Evolutionary conservation across 2,329 filamentous ascomycete species (phyloP), one percentile per base, ranked within the genome.

Genomic region (Fusarium sp.): DNA sequence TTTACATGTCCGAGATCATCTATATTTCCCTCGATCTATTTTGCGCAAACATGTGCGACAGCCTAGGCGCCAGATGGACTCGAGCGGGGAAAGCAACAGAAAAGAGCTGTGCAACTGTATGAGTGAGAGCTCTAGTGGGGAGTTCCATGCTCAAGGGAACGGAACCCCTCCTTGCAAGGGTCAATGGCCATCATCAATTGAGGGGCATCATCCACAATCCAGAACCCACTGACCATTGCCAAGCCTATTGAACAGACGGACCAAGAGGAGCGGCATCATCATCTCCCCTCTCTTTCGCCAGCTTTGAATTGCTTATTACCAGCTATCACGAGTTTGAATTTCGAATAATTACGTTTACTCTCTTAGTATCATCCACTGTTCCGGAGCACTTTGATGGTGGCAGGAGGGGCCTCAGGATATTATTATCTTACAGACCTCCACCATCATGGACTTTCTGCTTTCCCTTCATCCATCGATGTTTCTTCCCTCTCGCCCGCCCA

Each of bases 1-100:
- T 71, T 71, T 71, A 69, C 69, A 71, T 71, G 69, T 71, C 69
- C 69, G 69, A 61, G 56, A 71, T 50, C 69, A 49, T 60, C 56
- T 56, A 40, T 40, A 45, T 45, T 45, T 60, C 37, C 46, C 62
- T 50, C 62, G 20, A 26, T 57, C 15, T 30, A 20, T 38, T 64
- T 42, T 40, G 50, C 53, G 49, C 54, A 67, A 55, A 56, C 69
- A 69, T 71, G 64, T 71, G 68, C 55, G 53, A 71, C 55, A 56
- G 69, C 42, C 49, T 64, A 48, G 42, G 58, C 38, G 48, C 48
- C 48, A 40, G 50, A 56, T 60, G 57, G 30, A 30, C 30, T 37
- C 61, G 69, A 57, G 69, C 69, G 69, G 69, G 64, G 69, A 61
- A 60, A 67, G 52, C 38, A 52, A 37, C 53, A 64, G 35, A 50